Base-by-base conservation (phyloP, 805 yeast species). In the Yarrowia osloensis region DNA sequence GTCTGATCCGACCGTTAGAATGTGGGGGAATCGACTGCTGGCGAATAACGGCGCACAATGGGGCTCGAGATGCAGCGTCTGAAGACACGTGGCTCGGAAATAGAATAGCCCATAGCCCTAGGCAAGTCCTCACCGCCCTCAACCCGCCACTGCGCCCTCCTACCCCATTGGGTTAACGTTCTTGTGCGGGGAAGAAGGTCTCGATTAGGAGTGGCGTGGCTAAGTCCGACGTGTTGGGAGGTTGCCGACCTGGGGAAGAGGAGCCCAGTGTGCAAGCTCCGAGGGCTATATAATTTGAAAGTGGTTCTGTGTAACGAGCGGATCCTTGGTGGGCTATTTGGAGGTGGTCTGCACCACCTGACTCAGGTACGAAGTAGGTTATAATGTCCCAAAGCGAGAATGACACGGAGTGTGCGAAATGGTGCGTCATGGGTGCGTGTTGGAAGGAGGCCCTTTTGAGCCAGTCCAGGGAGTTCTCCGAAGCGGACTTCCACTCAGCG, bases 1-100 rank as follows among this genome's bases (percentile, higher is more conserved):
- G 63, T 57, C 28, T 57, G 35, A 40, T 57, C 63, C 63, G 63
- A 57, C 63, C 63, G 63, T 57, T 57, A 19, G 63, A 40, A 15
- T 40, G 49, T 39, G 63, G 49, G 50, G 49, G 47, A 17, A 28
- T 4, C 12, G 35, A 7, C 26, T n/a, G 22, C 15, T 17, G 31
- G 15, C 22, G 1, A 21, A 24, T 13, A 44, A 44, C 31, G 49
- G 19, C 9, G 28, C 17, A 44, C 49, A 19, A 15, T 22, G 26
- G 33, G 33, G 15, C 17, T 4, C 33, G 26, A 29, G 5, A 4
- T 5, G 12, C 2, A 1, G 12, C n/a, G 17, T 19, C 7, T 11
- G 5, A 3, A 24, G 24, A 49, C 55, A 13, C 26, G 39, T 29
- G n/a, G 37, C 26, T 22, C 39, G 24, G 55, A 39, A 39, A 21